Evolutionary conservation across 2,329 filamentous ascomycete species (phyloP).

Genomic region (Aspergillus quadricinctus): DNA sequence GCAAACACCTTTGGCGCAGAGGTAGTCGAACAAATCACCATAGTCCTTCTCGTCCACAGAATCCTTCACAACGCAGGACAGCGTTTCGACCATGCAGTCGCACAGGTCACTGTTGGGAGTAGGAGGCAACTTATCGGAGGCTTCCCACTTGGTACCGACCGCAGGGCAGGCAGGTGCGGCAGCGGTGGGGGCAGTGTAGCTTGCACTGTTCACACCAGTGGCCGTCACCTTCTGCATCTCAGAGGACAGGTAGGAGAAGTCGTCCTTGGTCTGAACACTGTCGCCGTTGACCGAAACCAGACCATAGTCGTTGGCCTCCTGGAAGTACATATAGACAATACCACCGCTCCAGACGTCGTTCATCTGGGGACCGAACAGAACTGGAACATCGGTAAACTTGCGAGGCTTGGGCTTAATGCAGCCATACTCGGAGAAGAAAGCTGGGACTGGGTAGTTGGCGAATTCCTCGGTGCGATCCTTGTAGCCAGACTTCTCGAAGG

Average conservation of each 20-base stretch:
- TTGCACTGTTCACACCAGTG: constrained; percentile 58
- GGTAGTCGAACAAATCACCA: constrained; percentile 61
- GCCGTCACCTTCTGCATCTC: constrained; percentile 67
- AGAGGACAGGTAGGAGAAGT: constrained; percentile 69
- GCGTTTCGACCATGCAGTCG: constrained; percentile 73
- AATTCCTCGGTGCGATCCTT: constrained; percentile 81
- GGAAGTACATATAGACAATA: constrained; percentile 98
- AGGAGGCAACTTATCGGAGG: constrained; percentile 68
- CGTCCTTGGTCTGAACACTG: constrained; percentile 62
- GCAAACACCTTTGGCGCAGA: constrained; percentile 39
- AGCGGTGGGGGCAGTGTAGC: constrained; percentile 72
- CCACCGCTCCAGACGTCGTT: constrained; percentile 84
- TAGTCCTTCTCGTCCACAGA: constrained; percentile 51
- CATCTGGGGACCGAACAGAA: constrained; percentile 79
- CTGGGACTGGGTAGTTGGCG: constrained; percentile 80
- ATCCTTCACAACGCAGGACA: constrained; percentile 65
- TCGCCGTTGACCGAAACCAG: constrained; percentile 59
- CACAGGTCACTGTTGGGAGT: constrained; percentile 75
- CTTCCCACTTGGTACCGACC: constrained; percentile 62
- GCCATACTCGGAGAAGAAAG: constrained; percentile 98
- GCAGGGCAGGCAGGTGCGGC: constrained; percentile 66
- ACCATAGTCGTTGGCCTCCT: constrained; percentile 83
- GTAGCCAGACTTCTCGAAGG: constrained; percentile 73
- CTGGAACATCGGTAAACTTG: constrained; percentile 77
- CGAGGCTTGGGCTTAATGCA: constrained; percentile 75